Evolutionary conservation across 805 yeast species (phyloP), one percentile per base, ranked within the genome.

Genomic region (Candida corydali): DNA sequence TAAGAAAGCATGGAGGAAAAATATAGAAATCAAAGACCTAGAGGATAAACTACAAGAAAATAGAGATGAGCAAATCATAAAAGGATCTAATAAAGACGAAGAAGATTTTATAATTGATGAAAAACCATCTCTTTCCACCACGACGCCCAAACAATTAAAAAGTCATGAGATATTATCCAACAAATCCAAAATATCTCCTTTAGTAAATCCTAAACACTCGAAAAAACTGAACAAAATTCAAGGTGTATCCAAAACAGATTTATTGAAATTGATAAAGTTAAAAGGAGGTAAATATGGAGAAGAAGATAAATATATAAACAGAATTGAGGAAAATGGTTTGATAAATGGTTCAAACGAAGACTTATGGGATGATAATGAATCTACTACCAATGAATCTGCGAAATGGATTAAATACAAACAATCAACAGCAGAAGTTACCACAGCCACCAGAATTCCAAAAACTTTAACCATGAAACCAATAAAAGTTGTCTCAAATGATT

Each of bases 1-100:
- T 29, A 91, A 86, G 72, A 82, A 75, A 56, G 80, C 95, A 4
- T 86, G 97, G 94, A 78, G 95, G 57, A 87, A 87, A 61, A 86
- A 93, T 59, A 84, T 93, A 40, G 95, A 93, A 57, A 65, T 93
- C 14, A 79, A 77, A 17, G 96, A 87, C 45, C 68, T 93, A 33
- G 87, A 84, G 52, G 59, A 63, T 22, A 83, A 82, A 9, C 63
- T 91, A 26, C 91, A 82, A 47, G 78, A 75, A 29, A 70, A 70
- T 35, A 70, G 87, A 40, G 94, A 86, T 35, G 77, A 78, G 40
- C 54, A 72, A 44, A 62, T 73, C 39, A 70, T 70, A 34, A 63
- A 69, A 30, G 85, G 86, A 40, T 70, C 66, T 5, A 61, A 58
- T n/a, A 69, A 69, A 18, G 68, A 81, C 19, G 68, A 81, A 19